phyloP scores from a whole-genome alignment of 2,329 filamentous ascomycete genomes.

The Trichophyton schoenleinii region DNA sequence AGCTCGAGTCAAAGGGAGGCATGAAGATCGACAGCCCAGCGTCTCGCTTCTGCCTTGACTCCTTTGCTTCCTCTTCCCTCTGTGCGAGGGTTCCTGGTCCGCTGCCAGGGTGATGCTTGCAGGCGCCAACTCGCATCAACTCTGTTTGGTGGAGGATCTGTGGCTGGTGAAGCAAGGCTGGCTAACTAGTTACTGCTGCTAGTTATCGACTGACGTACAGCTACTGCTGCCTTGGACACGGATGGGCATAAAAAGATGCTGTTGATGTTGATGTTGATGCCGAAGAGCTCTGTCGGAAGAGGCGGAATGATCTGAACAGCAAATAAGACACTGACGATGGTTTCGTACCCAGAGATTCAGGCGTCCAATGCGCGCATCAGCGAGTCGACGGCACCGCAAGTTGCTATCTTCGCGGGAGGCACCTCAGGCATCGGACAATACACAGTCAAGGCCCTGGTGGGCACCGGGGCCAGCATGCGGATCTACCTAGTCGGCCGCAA shows the following conservation, averaged over 20 bases:
- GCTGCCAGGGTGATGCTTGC: neutral
- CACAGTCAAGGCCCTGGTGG: slow-evolving; percentile 29
- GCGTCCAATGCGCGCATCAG: slow-evolving; percentile 32
- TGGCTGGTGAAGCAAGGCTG: neutral
- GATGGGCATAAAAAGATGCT: too few species aligned
- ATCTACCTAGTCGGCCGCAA: slow-evolving; percentile 35
- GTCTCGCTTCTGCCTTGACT: neutral
- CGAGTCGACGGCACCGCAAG: slow-evolving; percentile 20
- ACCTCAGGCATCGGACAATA: slow-evolving; percentile 37
- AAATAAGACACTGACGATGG: slow-evolving; percentile 20
- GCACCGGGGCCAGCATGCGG: slow-evolving; percentile 23
- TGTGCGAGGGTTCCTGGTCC: neutral
- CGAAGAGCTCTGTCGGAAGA: neutral
- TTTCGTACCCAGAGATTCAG: slow-evolving; percentile 25
- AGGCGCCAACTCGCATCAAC: neutral
- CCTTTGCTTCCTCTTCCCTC: neutral
- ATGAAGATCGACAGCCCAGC: neutral
- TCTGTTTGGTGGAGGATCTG: neutral
- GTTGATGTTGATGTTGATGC: neutral
- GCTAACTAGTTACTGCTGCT: too few species aligned
- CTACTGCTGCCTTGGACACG: too few species aligned
- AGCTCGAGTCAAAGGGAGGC: neutral
- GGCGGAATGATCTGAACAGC: neutral
- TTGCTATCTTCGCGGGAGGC: slow-evolving; percentile 36
- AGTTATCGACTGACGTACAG: too few species aligned